phyloP scores from a whole-genome alignment of 2,329 filamentous ascomycete genomes.

The Arthrobotrys megalospora region DNA sequence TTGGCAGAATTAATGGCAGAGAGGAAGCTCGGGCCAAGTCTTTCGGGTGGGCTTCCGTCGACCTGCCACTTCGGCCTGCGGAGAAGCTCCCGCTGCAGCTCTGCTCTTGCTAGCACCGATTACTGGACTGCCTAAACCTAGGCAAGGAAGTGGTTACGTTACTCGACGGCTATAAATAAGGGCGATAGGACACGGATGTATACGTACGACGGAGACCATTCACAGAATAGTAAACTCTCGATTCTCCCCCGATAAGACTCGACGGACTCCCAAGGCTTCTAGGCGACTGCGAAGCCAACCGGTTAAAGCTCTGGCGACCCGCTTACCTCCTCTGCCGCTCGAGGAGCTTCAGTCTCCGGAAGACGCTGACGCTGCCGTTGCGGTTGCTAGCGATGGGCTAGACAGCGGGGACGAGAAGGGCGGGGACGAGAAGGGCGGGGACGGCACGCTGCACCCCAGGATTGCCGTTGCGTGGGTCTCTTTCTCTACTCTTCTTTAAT shows the following conservation, averaged over 20 bases:
- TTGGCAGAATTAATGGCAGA: background rate
- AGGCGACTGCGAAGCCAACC: constrained; percentile 33
- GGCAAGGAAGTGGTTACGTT: no score
- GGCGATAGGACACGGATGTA: no score
- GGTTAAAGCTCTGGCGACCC: constrained; percentile 55
- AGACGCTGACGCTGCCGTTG: constrained; percentile 31
- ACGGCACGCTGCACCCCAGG: constrained; percentile 47
- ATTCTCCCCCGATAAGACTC: no score
- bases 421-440: constrained; percentile 27
- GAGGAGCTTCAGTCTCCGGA: constrained; percentile 54
- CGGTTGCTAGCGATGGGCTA: constrained; percentile 27
- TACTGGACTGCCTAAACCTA: no score
- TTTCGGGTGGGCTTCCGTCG: constrained; percentile 18
- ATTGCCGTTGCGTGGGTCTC: constrained; percentile 53
- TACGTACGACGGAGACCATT: no score
- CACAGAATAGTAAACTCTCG: no score
- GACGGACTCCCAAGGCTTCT: background rate
- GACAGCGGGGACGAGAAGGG: constrained; percentile 49
- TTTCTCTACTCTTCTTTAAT: background rate
- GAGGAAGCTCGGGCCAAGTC: constrained; percentile 30
- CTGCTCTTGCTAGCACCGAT: no score
- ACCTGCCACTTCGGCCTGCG: constrained; percentile 32
- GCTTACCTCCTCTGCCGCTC: constrained; percentile 44
- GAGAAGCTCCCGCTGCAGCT: constrained; percentile 21
- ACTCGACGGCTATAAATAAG: no score